Base-by-base conservation (phyloP, 1,284 basidiomycete genomes). In the Ceratobasidium papillatum region DNA sequence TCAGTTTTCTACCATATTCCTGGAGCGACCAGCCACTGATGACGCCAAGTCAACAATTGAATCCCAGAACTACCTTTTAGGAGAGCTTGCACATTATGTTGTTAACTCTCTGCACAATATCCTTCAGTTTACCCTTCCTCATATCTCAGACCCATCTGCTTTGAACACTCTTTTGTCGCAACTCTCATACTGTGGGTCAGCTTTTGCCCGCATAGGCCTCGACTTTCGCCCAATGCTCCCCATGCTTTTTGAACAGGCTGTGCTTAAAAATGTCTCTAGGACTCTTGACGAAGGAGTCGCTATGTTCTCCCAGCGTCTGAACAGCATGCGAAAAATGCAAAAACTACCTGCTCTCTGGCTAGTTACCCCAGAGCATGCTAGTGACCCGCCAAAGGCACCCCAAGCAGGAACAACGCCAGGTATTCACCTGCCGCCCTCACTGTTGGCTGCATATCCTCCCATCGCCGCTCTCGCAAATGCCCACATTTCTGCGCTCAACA, bases 151-250 rank as follows among this genome's bases (percentile, higher is more conserved):
- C 68, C 86, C 92, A 0, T 86, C 91, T 0, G 85, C 91, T 1
- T 87, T 97, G 61, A 90, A 92, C 0, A 92, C 95, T 8, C 87
- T 98, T 61, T 88, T 96, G 69, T 96, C 95, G 0, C 96, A 98
- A 79, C 87, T 98, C 58, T 93, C 93, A 9, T 98, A 98, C 82
- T 97, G 95, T 80, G 90, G 94, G 3, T 89, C 91, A n/a, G 94
- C 95, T 0, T 96, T 97, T 80, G 87, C 93, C 0, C 89, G 95
- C n/a, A 88, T 95, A n/a, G 95, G 95, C 0, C 86, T 96, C 75
- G 94, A 95, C 79, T 96, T 96, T 82, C 87, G 89, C 9, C 82
- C 85, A 0, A 83, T 91, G 7, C 84, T 95, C n/a, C 86, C 85
- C 0, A 85, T 85, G 4, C 85, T 92, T 0, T 90, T 95, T 78